Percentiles rank a stretch among this genome's conserved stretches.
phyloP scores from a whole-genome alignment of 208 protist species.

The Crithidia bombi region DNA sequence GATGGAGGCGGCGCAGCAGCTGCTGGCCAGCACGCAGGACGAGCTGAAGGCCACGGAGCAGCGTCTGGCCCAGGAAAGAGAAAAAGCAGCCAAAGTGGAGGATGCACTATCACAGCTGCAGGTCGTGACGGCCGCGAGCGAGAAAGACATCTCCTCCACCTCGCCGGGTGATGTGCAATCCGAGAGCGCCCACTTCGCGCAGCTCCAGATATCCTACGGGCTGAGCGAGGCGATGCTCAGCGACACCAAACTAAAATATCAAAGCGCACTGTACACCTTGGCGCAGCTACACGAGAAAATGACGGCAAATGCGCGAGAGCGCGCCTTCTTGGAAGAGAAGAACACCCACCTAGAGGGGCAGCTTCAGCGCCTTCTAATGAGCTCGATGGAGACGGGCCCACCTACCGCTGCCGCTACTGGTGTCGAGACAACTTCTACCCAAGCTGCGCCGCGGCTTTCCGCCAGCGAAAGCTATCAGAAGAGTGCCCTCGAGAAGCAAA shows the following conservation, averaged over 20 bases:
- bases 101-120: constrained; percentile 11
- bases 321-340: constrained; percentile 53
- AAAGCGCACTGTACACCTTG: constrained; percentile 35
- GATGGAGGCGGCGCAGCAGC: constrained; percentile 28
- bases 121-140: background rate
- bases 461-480: constrained; percentile 41
- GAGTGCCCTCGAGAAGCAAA: constrained; percentile 45
- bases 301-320: constrained; percentile 32
- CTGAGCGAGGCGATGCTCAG: constrained; percentile 9
- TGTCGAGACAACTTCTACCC: background rate
- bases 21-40: constrained; percentile 19
- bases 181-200: constrained; percentile 3
- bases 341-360: constrained; percentile 71
- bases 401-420: background rate
- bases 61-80: constrained; percentile 3
- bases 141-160: background rate
- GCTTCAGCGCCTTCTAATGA: constrained; percentile 60
- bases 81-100: constrained; percentile 6
- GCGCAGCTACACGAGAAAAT: constrained; percentile 32
- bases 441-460: constrained; percentile 5
- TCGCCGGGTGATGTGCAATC: background rate
- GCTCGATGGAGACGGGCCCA: constrained; percentile 19
- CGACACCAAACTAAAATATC: constrained; percentile 14
- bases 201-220: constrained; percentile 18
- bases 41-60: constrained; percentile 15